Conservation (phyloP, 495 filamentous ascomycete species). For the Astrothelium subdiscretum region DNA sequence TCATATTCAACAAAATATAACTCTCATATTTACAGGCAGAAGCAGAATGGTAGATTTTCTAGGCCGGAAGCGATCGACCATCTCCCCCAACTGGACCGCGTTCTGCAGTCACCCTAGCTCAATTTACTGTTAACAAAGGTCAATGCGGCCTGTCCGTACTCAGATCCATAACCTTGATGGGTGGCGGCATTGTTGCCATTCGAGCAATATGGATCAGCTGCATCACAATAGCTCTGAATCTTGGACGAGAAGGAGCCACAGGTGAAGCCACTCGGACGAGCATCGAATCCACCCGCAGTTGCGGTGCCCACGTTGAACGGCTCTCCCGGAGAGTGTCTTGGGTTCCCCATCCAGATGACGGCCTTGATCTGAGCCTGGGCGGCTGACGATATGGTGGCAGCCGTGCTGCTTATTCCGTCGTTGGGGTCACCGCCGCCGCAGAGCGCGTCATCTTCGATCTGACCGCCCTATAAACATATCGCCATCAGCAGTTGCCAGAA, state of each 20-base stretch:
- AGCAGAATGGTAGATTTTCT: not conserved
- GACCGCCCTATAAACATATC: constrained; percentile 3
- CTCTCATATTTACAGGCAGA: not conserved
- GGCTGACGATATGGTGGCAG: constrained; percentile 6
- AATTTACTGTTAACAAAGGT: constrained; percentile 15
- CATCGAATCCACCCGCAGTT: constrained; percentile 11
- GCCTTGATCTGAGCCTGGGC: constrained; percentile 14
- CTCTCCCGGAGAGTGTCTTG: constrained; percentile 6
- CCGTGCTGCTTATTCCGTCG: constrained; percentile 10
- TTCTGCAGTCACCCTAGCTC: too few relatives aligned
- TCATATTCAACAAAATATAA: not conserved
- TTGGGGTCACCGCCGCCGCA: constrained; percentile 14
- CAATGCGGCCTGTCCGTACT: constrained; percentile 37
- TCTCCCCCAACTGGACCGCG: not conserved
- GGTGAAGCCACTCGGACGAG: constrained; percentile 4
- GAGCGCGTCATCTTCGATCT: constrained; percentile 12
- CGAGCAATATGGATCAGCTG: constrained; percentile 15
- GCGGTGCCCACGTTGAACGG: constrained; percentile 11
- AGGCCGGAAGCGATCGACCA: too few relatives aligned
- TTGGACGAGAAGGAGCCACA: constrained; percentile 4
- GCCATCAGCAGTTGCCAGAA: not conserved
- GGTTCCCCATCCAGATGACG: constrained; percentile 13
- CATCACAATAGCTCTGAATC: constrained; percentile 16
- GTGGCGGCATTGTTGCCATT: constrained; percentile 13
- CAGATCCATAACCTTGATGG: constrained; percentile 12